Conservation (phyloP, 345 rosid genomes). For the Dimocarpus longan region DNA sequence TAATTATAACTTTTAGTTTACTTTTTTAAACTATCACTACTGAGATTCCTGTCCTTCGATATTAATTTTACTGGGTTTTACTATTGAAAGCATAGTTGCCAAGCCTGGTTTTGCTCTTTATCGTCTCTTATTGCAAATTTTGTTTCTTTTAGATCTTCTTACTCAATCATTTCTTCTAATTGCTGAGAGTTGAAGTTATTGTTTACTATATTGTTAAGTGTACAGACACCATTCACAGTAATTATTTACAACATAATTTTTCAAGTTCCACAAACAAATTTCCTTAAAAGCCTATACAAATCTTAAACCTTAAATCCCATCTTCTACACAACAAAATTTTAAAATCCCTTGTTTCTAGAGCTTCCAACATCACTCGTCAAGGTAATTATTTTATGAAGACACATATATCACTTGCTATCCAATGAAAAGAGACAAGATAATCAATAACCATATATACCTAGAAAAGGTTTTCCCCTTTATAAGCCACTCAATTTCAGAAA, state of each 20-base stretch:
- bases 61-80: background rate
- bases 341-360: background rate
- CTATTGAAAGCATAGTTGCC: background rate
- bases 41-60: background rate
- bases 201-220: background rate
- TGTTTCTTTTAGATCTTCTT: background rate
- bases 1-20: background rate
- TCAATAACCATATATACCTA: conserved; percentile 42
- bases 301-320: background rate
- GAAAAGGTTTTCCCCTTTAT: conserved; percentile 63
- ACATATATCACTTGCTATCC: conserved; percentile 2
- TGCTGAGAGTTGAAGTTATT: background rate
- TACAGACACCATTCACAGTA: conserved; percentile 3
- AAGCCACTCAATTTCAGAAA: conserved; percentile 76
- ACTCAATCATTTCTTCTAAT: background rate
- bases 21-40: background rate
- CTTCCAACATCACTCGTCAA: background rate
- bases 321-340: background rate
- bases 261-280: background rate
- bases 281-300: background rate
- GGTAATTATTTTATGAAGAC: background rate
- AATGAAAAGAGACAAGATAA: conserved; percentile 16
- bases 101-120: background rate
- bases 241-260: background rate
- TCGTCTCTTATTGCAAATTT: background rate